Evolutionary conservation across 2,329 filamentous ascomycete species (phyloP).

Genomic region (Scedosporium dehoogii): DNA sequence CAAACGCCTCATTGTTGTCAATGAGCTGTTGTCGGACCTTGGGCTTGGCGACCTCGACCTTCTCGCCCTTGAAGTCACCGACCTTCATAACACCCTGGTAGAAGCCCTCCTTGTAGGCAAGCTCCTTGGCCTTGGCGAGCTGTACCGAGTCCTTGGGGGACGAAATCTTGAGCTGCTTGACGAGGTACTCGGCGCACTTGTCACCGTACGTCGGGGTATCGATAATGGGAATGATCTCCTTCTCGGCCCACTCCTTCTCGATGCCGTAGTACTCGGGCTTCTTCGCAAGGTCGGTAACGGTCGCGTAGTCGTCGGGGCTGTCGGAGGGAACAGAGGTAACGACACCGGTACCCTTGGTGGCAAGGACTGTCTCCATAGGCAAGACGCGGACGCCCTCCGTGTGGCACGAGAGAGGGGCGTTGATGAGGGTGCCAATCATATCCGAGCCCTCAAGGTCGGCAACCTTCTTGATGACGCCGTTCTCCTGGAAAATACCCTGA

Average conservation of each 20-base stretch:
- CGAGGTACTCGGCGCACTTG: constrained; percentile 69
- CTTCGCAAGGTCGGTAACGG: constrained; percentile 76
- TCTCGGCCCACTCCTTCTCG: constrained; percentile 89
- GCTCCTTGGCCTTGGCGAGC: constrained; percentile 86
- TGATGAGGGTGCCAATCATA: constrained; percentile 77
- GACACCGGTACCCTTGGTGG: constrained; percentile 91
- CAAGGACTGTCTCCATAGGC: constrained; percentile 89
- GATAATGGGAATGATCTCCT: constrained; percentile 83
- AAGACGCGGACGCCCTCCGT: constrained; percentile 76
- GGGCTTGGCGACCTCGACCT: constrained; percentile 78
- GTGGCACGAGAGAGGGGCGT: constrained; percentile 82
- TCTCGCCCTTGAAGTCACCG: constrained; percentile 79
- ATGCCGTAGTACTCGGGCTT: constrained; percentile 96
- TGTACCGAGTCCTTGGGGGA: constrained; percentile 89
- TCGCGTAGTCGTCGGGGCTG: constrained; percentile 88
- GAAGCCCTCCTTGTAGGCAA: constrained; percentile 95
- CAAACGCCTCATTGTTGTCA: constrained; percentile 69
- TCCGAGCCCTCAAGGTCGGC: constrained; percentile 68
- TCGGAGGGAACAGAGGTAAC: constrained; percentile 95
- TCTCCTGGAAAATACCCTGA: constrained; percentile 73
- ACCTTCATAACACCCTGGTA: constrained; percentile 88
- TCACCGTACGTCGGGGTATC: constrained; percentile 82
- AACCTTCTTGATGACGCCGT: constrained; percentile 65
- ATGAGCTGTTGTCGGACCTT: constrained; percentile 73
- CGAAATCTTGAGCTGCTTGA: constrained; percentile 90